Conservation (phyloP, 805 yeast genomes). For the Dipodascus geniculatus region DNA sequence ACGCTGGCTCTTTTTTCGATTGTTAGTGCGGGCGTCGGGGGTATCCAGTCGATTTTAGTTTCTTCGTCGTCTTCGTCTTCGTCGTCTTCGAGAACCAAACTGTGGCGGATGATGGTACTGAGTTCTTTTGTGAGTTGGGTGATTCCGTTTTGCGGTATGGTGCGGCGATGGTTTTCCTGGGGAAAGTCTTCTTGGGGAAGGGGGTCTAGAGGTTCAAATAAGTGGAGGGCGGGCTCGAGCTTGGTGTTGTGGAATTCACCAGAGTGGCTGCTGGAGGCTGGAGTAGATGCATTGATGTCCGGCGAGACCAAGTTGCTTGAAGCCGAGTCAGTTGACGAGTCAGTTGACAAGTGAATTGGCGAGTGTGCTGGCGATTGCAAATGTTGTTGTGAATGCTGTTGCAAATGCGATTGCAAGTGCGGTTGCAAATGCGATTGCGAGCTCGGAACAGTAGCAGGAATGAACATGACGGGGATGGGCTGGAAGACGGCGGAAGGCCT, state of each 20-base stretch:
- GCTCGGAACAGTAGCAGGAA: not conserved
- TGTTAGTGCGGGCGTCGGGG: not conserved
- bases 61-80: slow-evolving; percentile 11
- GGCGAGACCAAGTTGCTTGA: not conserved
- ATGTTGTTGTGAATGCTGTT: too few species aligned
- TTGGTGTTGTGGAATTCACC: not conserved
- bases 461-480: not conserved
- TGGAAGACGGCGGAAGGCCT: not conserved
- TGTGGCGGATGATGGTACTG: not conserved
- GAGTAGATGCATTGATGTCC: not conserved
- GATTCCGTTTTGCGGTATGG: not conserved
- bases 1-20: not conserved
- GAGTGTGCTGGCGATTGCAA: too few species aligned
- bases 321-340: not conserved
- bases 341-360: too few species aligned
- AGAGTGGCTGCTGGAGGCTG: not conserved
- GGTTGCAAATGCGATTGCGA: too few species aligned
- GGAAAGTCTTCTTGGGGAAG: not conserved
- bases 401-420: too few species aligned
- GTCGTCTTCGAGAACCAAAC: slow-evolving; percentile 2
- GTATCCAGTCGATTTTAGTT: not conserved
- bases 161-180: not conserved
- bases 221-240: too few species aligned
- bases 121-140: not conserved
- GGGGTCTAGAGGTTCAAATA: too few species aligned